Conservation (phyloP, 2,329 filamentous ascomycete genomes). For the Fusarium marasasianum region DNA sequence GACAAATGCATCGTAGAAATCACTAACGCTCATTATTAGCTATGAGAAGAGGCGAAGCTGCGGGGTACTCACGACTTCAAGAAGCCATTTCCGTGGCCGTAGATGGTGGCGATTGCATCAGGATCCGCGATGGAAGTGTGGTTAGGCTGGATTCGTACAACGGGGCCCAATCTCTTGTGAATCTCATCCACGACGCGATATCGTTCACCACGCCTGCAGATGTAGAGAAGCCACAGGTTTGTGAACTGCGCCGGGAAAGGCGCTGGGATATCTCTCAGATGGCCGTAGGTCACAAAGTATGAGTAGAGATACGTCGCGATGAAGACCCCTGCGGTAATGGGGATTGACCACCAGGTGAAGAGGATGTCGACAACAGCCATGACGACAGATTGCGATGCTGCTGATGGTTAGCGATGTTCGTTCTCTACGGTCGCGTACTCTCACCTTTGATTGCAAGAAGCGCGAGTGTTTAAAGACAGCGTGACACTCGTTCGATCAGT, state of each 20-base stretch:
- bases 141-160: constrained; percentile 85
- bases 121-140: constrained; percentile 86
- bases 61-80: constrained; percentile 67
- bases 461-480: background rate
- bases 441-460: background rate
- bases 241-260: constrained; percentile 73
- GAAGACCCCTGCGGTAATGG: constrained; percentile 57
- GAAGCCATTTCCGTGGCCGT: constrained; percentile 82
- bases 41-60: fast-evolving
- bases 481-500: background rate
- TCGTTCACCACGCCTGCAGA: constrained; percentile 71
- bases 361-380: constrained; percentile 46
- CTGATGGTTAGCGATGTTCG: background rate
- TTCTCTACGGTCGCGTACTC: background rate
- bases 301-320: constrained; percentile 66
- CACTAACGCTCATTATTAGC: constrained; percentile 55
- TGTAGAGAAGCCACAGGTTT: constrained; percentile 81
- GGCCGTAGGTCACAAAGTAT: constrained; percentile 64
- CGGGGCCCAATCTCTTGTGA: constrained; percentile 79
- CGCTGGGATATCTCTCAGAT: constrained; percentile 65
- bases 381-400: background rate
- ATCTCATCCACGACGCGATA: constrained; percentile 73
- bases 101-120: constrained; percentile 78
- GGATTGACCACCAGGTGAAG: constrained; percentile 59
- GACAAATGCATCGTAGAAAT: constrained; percentile 93